Percentiles rank a stretch among this genome's conserved stretches.
phyloP scores from a whole-genome alignment of 2,329 filamentous ascomycete species.

The Cladophialophora chaetospira region DNA sequence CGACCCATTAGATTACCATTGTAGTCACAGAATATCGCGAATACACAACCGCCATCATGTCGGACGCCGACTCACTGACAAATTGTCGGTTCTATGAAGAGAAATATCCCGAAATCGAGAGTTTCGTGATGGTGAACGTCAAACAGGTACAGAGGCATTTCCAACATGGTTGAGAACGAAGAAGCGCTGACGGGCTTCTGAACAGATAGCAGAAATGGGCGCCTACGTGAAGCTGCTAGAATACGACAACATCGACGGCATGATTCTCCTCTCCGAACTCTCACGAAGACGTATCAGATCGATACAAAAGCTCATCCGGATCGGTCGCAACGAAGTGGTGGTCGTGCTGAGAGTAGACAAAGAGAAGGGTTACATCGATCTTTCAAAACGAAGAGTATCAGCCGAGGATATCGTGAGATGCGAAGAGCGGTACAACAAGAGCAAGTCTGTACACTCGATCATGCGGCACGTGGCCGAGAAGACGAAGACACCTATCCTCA shows the following conservation, averaged over 20 bases:
- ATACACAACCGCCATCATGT: slow-evolving; percentile 27
- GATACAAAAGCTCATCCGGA: slow-evolving; percentile 98
- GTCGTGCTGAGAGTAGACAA: slow-evolving; percentile 98
- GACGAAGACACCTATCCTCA: slow-evolving; percentile 90
- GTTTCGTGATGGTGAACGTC: slow-evolving; percentile 99
- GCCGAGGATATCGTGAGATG: slow-evolving; percentile 98
- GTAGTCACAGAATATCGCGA: neutral
- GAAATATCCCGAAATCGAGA: slow-evolving; percentile 97
- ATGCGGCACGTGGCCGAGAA: slow-evolving; percentile 99
- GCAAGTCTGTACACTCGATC: slow-evolving; percentile 98
- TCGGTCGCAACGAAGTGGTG: slow-evolving; percentile 97
- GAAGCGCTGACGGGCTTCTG: slow-evolving; percentile 10
- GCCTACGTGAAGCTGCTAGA: slow-evolving; percentile 99
- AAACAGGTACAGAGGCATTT: slow-evolving; percentile 70
- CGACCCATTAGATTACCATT: neutral
- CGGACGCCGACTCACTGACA: slow-evolving; percentile 69
- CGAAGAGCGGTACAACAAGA: slow-evolving; percentile 99
- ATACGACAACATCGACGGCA: slow-evolving; percentile 99
- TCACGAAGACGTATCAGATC: slow-evolving; percentile 96
- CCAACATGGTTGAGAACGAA: neutral
- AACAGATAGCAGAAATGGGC: slow-evolving; percentile 97
- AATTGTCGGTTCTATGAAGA: slow-evolving; percentile 98
- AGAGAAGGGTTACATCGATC: slow-evolving; percentile 99
- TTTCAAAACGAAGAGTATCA: slow-evolving; percentile 96
- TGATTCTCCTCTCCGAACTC: slow-evolving; percentile 97